Base-by-base conservation (phyloP, 2,329 filamentous ascomycete genomes). In the Aspergillus pseudoterreus region DNA sequence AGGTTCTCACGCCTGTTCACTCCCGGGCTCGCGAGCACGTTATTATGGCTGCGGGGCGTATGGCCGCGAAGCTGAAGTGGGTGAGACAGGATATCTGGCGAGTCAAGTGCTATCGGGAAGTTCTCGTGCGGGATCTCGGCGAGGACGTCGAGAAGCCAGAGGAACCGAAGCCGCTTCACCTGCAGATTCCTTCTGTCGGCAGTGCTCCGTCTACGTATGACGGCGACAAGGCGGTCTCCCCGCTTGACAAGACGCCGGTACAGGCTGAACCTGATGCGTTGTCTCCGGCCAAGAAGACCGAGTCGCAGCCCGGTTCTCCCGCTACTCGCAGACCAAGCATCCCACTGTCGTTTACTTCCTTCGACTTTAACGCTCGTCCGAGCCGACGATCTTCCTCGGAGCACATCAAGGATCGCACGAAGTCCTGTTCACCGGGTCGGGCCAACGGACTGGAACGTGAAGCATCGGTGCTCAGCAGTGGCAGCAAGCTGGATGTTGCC, bases 81-180 rank as follows among this genome's bases (percentile, higher is more conserved):
- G 85, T 87, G n/a, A 82, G 92, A 54, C 87, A 95, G 67, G 90
- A 96, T 59, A 94, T 96, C 17, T 96, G 92, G 90, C 88, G 86
- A 49, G 82, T 92, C 62, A 92, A 84, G 64, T 96, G 92, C 58
- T 92, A 99, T 69, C 85, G 87, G 39, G 92, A 96, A 62, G 92
- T 97, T 54, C 75, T 99, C 17, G 78, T 84, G 4, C 81, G 91
- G 70, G 94, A 99, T 66, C 75, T 97, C 8, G 87, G 92, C 49
- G 90, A 96, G 59, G 92, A 96, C 9, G 56, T 57, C 32, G 56
- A 46, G 4, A 49, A 55, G 52, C 57, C 52, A 15, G 58, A 51
- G n/a, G 65, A 66, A 30, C 56, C 51, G 38, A 57, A 58, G 6
- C 38, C 45, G 4, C 49, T 54, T n/a, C 54, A 56, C 15, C 41